Evolutionary conservation across 768 basidiomycete species (phyloP), one percentile per base, ranked within the genome.

Genomic region (Tulasnella sp.): DNA sequence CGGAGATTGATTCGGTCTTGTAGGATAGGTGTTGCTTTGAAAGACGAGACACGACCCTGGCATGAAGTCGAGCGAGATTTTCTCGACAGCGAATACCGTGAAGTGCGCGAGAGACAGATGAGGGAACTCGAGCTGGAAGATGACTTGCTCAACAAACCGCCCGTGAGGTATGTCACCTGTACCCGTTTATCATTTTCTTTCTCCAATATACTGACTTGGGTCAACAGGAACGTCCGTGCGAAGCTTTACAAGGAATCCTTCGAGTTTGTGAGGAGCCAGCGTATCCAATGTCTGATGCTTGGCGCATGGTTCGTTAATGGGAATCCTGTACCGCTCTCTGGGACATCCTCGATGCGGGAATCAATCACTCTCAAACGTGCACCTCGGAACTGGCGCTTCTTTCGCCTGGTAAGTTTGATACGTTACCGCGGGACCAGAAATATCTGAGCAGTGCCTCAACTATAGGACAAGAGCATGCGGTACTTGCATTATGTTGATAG

Each of bases 251-350:
- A 83, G 67, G 92, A 96, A 69, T 91, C 88, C 13, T 89, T 81
- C 64, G 88, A 91, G 67, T 94, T 93, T 66, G 87, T 96, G 21
- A 78, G 85, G 43, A 84, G 87, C 68, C 92, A 96, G 70, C 78
- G 92, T 55, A 85, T 93, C 67, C 85, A 88, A 64, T 94, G 91
- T 67, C 71, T 96, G 41, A 73, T 90, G 48, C 85, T 91, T 68
- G 92, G 92, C 30, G 86, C 89, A 21, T 96, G 92, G 92, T 94
- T 96, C 70, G 80, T 88, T 63, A 91, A 85, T 66, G 90, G 83
- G 1, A 72, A 86, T 41, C 82, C 83, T 21, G 24, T 67, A 73
- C 15, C 77, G 77, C 17, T 69, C 68, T 9, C 67, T 73, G 13
- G 77, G 80, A 49, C 81, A 83, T 24, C 72, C 27, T 32, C 59